Base-by-base conservation (phyloP, 140 eudicot genomes). In the Erigeron philadelphicus region DNA sequence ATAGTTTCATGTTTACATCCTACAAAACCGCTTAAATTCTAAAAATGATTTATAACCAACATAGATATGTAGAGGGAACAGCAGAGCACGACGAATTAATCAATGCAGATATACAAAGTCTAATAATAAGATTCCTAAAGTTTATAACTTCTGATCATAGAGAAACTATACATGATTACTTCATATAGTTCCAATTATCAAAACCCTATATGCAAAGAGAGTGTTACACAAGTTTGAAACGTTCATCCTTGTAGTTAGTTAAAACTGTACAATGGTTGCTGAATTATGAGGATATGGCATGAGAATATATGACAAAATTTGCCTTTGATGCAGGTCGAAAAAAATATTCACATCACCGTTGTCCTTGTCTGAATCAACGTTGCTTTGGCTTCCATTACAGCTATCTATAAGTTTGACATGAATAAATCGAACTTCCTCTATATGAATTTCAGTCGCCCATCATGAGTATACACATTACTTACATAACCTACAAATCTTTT, bases 1-100 rank as follows among this genome's bases (percentile, higher is more conserved):
- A 15, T 55, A 44, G 25, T 64, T 54, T 73, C 57, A 17, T 73
- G 40, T 42, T 73, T 52, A 19, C 54, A 60, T 42, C 53, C 9
- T 12, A 35, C 41, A 53, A 6, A 54, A 35, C 8, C 8, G 41
- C 41, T 2, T 11, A 6, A 50, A 50, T 6, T 53, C 43, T 25
- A 25, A 25, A 25, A 25, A 25, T 25, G 35, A 16, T 52, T n/a
- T 17, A 15, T 42, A 35, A 13, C 40, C 17, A 41, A 25, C 12
- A 53, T 41, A 38, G 62, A 53, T 65, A 18, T 9, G 12, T 9
- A 65, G n/a, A 19, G 21, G 12, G 19, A 25, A 60, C 13, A 35
- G 66, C 35, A 35, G 35, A 60, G 8, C 47, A 35, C 35, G 5
- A 17, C 5, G 17, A 44, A 16, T 43, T 18, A 11, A 59, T 21